Percentiles rank a stretch among this genome's conserved stretches.
Conservation (phyloP, 108 stramenopile species). For the Fistulifera solaris region DNA sequence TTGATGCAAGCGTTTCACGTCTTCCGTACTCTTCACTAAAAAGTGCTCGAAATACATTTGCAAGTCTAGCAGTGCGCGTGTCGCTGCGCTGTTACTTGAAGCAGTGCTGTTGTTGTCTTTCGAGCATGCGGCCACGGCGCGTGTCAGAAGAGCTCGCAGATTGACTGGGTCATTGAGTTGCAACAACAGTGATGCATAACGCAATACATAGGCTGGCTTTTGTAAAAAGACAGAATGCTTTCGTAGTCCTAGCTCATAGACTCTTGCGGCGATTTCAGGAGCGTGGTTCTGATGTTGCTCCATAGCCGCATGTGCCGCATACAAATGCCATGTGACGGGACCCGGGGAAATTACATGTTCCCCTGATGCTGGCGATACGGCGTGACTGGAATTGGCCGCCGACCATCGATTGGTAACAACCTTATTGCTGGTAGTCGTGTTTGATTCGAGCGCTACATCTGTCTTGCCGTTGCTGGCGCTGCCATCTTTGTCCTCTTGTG, state of each 20-base stretch:
- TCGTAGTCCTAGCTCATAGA: slow-evolving; percentile 78
- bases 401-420: slow-evolving; percentile 70
- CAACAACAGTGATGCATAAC: slow-evolving; percentile 74
- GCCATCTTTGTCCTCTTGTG: slow-evolving; percentile 21
- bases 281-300: slow-evolving; percentile 67
- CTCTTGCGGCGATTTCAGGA: slow-evolving; percentile 71
- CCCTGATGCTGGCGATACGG: slow-evolving; percentile 11
- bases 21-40: slow-evolving; percentile 29
- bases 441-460: slow-evolving; percentile 12
- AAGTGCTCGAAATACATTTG: slow-evolving; percentile 74
- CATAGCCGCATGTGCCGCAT: slow-evolving; percentile 71
- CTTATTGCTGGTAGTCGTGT: slow-evolving; percentile 14
- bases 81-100: background rate
- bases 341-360: slow-evolving; percentile 11
- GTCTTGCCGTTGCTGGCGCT: no score
- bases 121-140: slow-evolving; percentile 73
- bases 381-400: slow-evolving; percentile 15
- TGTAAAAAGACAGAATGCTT: slow-evolving; percentile 70
- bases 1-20: slow-evolving; percentile 23
- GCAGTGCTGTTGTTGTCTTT: slow-evolving; percentile 9
- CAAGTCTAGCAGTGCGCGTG: slow-evolving; percentile 66
- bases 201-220: slow-evolving; percentile 60
- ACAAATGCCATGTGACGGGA: slow-evolving; percentile 78
- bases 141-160: slow-evolving; percentile 62
- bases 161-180: slow-evolving; percentile 75